Base-by-base conservation (phyloP, 1,139 yeast genomes). In the Wickerhamomyces sp. region DNA sequence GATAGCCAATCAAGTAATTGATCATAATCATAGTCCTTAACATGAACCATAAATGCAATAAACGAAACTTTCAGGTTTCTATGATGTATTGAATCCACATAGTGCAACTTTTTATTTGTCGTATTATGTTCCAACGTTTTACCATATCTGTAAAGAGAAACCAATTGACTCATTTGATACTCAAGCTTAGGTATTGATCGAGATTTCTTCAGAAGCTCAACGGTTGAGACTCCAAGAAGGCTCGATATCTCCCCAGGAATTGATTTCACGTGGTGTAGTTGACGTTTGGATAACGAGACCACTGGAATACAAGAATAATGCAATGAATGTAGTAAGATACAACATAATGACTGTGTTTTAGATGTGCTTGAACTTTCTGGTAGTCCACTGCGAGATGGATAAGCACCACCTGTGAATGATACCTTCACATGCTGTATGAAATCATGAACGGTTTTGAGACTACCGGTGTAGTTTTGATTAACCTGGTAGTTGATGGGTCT, bases 1-100 rank as follows among this genome's bases (percentile, higher is more conserved):
- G 55, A 46, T 3, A 62, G 44, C 63, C 64, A 61, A 9, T 31
- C 33, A 4, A 55, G 27, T 3, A 62, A 33, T 16, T 55, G 31
- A 7, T 39, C 33, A 12, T 41, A 35, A 3, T 24, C 27, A 24
- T 24, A 24, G 27, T 27, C 18, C 5, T 37, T 32, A 7, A 36
- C 13, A 17, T 29, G 20, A 3, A 33, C 9, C 7, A 42, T 18
- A 1, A 44, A 33, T 19, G 40, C 41, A 7, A 39, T 33, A 1
- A 40, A 27, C 13, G 42, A 27, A 8, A 38, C 12, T 20, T 28
- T 27, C 13, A 41, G 21, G 26, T 19, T 24, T 17, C 9, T 13
- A 21, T 28, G 8, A 22, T 17, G 15, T 18, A 13, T 20, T 21
- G 33, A 4, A 33, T 17, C 28, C 17, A 25, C 31, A 13, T 21